These are phyloP conservation scores for Cyberlindnera misumaiensis DNA, from an alignment of 805 yeast genomes.

Conservation along the genomic window DNA sequence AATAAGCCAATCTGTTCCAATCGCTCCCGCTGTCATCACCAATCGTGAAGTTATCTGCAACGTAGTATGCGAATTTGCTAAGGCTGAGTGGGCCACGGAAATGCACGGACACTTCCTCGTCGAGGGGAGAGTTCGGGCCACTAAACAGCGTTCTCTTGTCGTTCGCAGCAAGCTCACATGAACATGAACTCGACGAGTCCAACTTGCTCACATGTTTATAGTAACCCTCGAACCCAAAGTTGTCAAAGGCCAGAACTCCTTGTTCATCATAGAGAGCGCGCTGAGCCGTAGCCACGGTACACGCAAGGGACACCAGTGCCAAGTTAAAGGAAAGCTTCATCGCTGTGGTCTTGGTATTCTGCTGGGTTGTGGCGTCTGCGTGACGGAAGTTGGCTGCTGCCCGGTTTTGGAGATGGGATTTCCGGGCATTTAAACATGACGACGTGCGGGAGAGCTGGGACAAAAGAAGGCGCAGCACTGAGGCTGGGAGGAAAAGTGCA, in stretches of 20 bases:
- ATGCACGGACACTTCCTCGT: conserved; percentile 68
- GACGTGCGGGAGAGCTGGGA: no score
- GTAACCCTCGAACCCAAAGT: conserved; percentile 50
- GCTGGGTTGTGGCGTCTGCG: no score
- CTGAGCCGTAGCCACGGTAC: conserved; percentile 1
- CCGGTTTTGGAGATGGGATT: no score
- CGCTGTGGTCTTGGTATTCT: neutral
- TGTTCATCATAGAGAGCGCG: conserved; percentile 20
- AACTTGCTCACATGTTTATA: conserved; percentile 41
- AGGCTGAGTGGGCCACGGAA: conserved; percentile 69
- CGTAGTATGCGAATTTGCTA: conserved; percentile 54
- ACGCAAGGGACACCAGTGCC: conserved; percentile 5
- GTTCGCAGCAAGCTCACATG: conserved; percentile 41
- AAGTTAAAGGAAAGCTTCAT: conserved; percentile 7
- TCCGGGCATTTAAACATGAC: no score
- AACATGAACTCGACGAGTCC: conserved; percentile 33
- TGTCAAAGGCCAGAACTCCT: conserved; percentile 40
- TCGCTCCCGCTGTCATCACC: conserved; percentile 31
- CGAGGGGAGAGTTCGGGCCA: conserved; percentile 60
- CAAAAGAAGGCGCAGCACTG: no score
- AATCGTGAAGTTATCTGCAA: conserved; percentile 33
- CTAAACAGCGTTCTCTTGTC: conserved; percentile 34
- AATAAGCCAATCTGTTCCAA: conserved; percentile 59
- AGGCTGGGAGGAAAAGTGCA: no score
- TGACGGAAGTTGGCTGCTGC: no score